phyloP scores from a whole-genome alignment of 2,329 filamentous ascomycete genomes.

The Ophiocordyceps camponoti-rufipedis region DNA sequence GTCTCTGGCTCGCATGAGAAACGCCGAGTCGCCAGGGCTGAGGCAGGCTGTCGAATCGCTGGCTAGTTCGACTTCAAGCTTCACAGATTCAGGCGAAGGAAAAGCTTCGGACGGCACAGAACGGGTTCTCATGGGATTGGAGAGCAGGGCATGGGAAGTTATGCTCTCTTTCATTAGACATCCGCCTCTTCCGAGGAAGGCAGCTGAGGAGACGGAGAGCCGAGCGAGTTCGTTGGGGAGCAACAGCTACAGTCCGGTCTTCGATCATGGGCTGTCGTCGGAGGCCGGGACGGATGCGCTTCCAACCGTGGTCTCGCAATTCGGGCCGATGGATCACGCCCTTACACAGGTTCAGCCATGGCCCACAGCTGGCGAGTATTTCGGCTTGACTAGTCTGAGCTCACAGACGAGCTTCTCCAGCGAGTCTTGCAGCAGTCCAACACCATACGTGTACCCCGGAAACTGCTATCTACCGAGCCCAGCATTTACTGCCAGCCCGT shows the following conservation, averaged over 20 bases:
- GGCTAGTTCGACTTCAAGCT: not conserved
- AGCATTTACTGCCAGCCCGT: not conserved
- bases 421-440: conserved; percentile 1
- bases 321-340: not conserved
- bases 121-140: not conserved
- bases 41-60: conserved; percentile 10
- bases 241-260: too few species aligned
- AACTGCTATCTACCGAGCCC: not conserved
- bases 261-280: not conserved
- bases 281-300: not conserved
- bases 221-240: too few species aligned
- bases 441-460: not conserved
- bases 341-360: not conserved
- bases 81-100: not conserved
- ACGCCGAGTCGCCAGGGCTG: conserved; percentile 16
- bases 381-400: not conserved
- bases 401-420: conserved; percentile 2
- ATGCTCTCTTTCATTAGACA: conserved; percentile 6
- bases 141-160: conserved; percentile 8
- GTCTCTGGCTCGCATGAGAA: conserved; percentile 13
- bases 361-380: too few species aligned
- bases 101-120: not conserved
- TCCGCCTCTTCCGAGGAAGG: conserved; percentile 1
- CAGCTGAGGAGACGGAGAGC: not conserved
- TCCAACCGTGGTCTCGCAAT: conserved; percentile 1